These are phyloP conservation scores for Entomophthora muscae DNA, from an alignment of 371 early-diverging fungal genomes.

Conservation along the genomic window DNA sequence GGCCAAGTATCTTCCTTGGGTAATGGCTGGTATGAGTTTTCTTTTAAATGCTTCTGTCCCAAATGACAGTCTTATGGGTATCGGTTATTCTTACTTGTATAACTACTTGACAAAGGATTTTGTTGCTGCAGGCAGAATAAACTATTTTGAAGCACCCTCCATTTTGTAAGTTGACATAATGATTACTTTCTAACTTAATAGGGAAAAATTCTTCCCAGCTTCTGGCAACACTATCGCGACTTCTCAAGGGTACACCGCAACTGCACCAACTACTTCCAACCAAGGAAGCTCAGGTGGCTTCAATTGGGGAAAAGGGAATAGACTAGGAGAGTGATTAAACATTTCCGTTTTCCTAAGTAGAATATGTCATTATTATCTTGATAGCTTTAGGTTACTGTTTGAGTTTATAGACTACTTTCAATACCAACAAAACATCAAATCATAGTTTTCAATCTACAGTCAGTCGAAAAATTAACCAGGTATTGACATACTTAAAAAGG, in stretches of 20 bases:
- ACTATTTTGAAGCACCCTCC: not conserved
- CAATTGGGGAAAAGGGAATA: not conserved
- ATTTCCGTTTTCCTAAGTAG: too few species aligned
- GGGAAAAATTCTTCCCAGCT: not conserved
- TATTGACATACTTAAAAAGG: too few species aligned
- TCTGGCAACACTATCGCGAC: not conserved
- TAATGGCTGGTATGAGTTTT: not conserved
- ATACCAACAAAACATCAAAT: too few species aligned
- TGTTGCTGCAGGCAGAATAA: not conserved
- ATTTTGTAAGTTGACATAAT: not conserved
- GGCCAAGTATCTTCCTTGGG: not conserved
- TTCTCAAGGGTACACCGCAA: not conserved
- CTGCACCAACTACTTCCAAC: not conserved
- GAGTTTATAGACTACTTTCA: too few species aligned
- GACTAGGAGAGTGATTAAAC: not conserved
- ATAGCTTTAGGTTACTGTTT: too few species aligned
- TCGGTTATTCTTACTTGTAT: not conserved
- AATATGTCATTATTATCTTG: too few species aligned
- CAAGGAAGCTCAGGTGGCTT: not conserved
- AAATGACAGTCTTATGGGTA: not conserved
- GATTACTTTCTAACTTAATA: not conserved
- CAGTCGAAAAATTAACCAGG: too few species aligned
- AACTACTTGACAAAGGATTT: not conserved
- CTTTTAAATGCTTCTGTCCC: slow-evolving; percentile 1
- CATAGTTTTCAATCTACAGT: too few species aligned